Conservation (phyloP, 108 stramenopile species). For the Aurantiochytrium sp. region DNA sequence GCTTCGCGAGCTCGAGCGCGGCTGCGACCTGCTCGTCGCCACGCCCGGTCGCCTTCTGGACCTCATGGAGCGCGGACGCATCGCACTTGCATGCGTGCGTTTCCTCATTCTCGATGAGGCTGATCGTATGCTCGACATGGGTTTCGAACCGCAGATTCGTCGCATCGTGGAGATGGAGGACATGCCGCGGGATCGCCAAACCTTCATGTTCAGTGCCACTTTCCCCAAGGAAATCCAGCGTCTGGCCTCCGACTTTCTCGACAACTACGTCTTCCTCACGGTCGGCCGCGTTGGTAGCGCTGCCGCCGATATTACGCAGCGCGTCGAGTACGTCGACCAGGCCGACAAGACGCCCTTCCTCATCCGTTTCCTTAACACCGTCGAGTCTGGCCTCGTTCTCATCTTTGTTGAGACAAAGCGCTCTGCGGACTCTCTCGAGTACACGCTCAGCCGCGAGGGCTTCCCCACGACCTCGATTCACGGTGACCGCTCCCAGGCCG, state of each 20-base stretch:
- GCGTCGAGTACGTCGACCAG: conserved; percentile 82
- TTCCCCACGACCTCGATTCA: conserved; percentile 89
- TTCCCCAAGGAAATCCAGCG: conserved; percentile 96
- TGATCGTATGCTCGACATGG: conserved; percentile 89
- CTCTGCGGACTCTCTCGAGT: conserved; percentile 62
- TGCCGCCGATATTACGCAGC: conserved; percentile 21
- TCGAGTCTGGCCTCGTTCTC: conserved; percentile 2
- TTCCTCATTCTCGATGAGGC: conserved; percentile 94
- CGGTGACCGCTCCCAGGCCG: conserved; percentile 20
- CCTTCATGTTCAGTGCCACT: conserved; percentile 94
- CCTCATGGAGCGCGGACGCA: conserved; percentile 81
- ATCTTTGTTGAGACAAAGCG: conserved; percentile 8
- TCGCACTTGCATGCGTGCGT: conserved; percentile 64
- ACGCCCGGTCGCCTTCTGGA: conserved; percentile 91
- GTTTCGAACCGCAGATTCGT: conserved; percentile 98
- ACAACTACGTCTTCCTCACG: conserved; percentile 42
- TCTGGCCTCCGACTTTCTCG: conserved; percentile 86
- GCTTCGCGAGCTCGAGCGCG: conserved; percentile 65
- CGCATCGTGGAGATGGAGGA: conserved; percentile 68
- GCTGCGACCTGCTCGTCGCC: conserved; percentile 77
- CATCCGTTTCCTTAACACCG: conserved; percentile 57
- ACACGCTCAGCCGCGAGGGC: conserved; percentile 66
- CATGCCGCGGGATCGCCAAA: conserved; percentile 66
- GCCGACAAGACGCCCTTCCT: conserved; percentile 74
- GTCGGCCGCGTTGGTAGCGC: conserved; percentile 22